These are phyloP conservation scores for Balansia obtecta DNA, from an alignment of 2,329 filamentous ascomycete species.

Conservation along the genomic window DNA sequence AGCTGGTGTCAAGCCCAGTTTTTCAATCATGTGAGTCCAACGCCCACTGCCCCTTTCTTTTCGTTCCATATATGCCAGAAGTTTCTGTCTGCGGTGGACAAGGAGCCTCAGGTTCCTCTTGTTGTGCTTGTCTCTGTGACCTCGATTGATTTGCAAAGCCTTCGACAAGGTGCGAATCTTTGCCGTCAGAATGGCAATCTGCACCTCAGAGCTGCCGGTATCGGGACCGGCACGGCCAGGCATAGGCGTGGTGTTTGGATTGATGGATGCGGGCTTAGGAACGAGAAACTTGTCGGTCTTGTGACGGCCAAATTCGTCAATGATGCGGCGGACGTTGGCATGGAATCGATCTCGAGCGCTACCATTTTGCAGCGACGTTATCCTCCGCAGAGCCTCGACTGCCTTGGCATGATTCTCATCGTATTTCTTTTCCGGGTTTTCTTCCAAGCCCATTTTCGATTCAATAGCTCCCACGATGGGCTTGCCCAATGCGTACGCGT, in stretches of 20 bases:
- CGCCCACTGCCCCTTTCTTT: slow-evolving; percentile 86
- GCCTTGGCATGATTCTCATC: slow-evolving; percentile 52
- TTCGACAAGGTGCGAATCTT: slow-evolving; percentile 79
- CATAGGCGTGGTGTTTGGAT: slow-evolving; percentile 26
- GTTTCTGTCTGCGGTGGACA: slow-evolving; percentile 79
- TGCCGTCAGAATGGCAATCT: slow-evolving; percentile 85
- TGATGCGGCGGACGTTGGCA: slow-evolving; percentile 72
- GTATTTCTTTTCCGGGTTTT: slow-evolving; percentile 30
- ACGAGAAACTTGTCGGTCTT: slow-evolving; percentile 63
- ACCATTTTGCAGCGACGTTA: slow-evolving; percentile 64
- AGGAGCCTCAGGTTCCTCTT: slow-evolving; percentile 79
- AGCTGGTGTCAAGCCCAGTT: slow-evolving; percentile 72
- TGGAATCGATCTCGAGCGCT: slow-evolving; percentile 68
- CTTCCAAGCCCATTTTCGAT: slow-evolving; percentile 28
- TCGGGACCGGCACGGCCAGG: slow-evolving; percentile 66
- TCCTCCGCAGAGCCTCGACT: slow-evolving; percentile 63
- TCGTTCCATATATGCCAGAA: slow-evolving; percentile 72
- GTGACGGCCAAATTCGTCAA: slow-evolving; percentile 83
- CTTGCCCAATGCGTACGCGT: slow-evolving; percentile 56
- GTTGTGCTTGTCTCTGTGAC: slow-evolving; percentile 83
- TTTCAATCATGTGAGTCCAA: slow-evolving; percentile 78
- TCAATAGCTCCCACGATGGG: slow-evolving; percentile 31
- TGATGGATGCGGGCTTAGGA: slow-evolving; percentile 42
- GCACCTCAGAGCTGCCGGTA: slow-evolving; percentile 93
- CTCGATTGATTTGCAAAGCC: slow-evolving; percentile 52